These are phyloP conservation scores for Ramalina intermedia DNA, from an alignment of 495 filamentous ascomycete species.

Conservation along the genomic window DNA sequence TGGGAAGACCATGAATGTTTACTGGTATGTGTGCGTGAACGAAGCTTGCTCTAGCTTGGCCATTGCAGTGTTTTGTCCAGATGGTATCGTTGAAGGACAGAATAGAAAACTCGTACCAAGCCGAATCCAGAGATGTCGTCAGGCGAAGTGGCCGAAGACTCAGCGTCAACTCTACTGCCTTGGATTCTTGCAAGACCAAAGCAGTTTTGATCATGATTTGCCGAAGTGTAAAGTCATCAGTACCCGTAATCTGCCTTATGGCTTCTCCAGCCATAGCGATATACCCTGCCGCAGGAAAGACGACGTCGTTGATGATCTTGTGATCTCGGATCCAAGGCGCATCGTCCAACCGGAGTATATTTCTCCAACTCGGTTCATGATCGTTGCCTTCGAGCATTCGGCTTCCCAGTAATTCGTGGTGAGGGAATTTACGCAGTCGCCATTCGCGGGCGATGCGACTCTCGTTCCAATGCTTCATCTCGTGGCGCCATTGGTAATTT, in stretches of 20 bases:
- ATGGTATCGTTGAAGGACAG: slow-evolving; percentile 22
- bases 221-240: slow-evolving; percentile 15
- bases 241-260: slow-evolving; percentile 23
- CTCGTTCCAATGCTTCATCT: slow-evolving; percentile 21
- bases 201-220: slow-evolving; percentile 18
- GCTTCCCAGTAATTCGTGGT: slow-evolving; percentile 24
- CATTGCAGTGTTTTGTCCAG: slow-evolving; percentile 31
- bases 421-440: slow-evolving; percentile 15
- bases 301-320: slow-evolving; percentile 22
- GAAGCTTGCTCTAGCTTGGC: slow-evolving; percentile 15
- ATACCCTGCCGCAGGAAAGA: slow-evolving; percentile 36
- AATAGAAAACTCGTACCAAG: slow-evolving; percentile 35
- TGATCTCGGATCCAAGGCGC: slow-evolving; percentile 12
- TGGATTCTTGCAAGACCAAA: slow-evolving; percentile 16
- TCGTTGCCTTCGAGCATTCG: slow-evolving; percentile 14
- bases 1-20: background rate
- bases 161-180: slow-evolving; percentile 22
- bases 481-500: slow-evolving; percentile 26
- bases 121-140: slow-evolving; percentile 22
- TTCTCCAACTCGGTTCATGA: slow-evolving; percentile 23
- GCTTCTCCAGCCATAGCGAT: slow-evolving; percentile 35
- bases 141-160: slow-evolving; percentile 21
- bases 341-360: slow-evolving; percentile 19
- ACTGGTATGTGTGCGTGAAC: background rate
- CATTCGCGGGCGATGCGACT: slow-evolving; percentile 17